Base-by-base conservation (phyloP, 192 early-diverging fungal species). In the Thamnidium elegans region DNA sequence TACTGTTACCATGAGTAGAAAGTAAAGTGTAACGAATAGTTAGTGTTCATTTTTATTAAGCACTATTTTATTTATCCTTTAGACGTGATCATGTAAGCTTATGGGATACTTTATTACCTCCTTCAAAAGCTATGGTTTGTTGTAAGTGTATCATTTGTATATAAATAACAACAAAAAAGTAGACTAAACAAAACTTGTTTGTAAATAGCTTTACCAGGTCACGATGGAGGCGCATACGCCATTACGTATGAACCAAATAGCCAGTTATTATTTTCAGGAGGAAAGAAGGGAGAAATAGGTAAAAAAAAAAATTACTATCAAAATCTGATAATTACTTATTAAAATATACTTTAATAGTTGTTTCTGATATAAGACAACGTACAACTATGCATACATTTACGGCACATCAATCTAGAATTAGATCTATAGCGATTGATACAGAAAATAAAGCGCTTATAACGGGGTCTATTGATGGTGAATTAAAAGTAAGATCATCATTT, bases 51-150 rank as follows among this genome's bases (percentile, higher is more conserved):
- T 20, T 42, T 61, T 21, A 61, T 20, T 4, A 50, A 26, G 1
- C 39, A 48, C 17, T 39, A 15, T 32, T 21, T 23, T 14, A 50
- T 34, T 3, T n/a, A n/a, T n/a, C n/a, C n/a, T n/a, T n/a, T 48
- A 73, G 71, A 26, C 54, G 62, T 23, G 65, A 81, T 30, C 87
- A 93, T 68, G 73, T 94, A 6, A 88, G 81, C 15, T 67, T 94
- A 13, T 94, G 88, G 86, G 92, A 94, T 56, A 85, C 90, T 3
- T 65, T 94, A 4, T 56, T 94, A n/a, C 88, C 90, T 3, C 63
- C 79, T n/a, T 50, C 73, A 1, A 84, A 85, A 54, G 61, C 82
- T 10, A 69, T 77, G 34, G 75, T 90, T n/a, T 85, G 86, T 44
- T 62, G 77, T 78, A 78, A 50, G 70, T 63, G 34, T 58, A 26